These are phyloP conservation scores for Biscogniauxia sp. DNA, from an alignment of 2,329 filamentous ascomycete genomes.

Conservation along the genomic window DNA sequence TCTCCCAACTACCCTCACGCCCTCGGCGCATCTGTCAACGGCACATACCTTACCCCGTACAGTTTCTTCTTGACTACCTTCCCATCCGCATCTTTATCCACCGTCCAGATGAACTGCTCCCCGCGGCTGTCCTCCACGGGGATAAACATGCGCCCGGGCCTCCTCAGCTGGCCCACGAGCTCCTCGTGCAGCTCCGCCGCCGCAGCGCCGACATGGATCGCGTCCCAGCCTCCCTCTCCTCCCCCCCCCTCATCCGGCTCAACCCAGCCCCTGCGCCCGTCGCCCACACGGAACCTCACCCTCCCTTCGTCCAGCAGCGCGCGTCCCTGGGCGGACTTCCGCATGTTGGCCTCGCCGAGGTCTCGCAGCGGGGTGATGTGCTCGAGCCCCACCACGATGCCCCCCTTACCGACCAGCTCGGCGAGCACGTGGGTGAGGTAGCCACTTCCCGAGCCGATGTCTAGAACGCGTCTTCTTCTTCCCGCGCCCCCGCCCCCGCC, in stretches of 20 bases:
- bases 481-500: constrained; percentile 14
- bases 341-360: constrained; percentile 64
- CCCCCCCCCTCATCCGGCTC: constrained; percentile 34
- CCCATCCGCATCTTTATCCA: constrained; percentile 70
- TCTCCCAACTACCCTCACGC: not conserved
- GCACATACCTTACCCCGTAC: constrained; percentile 75
- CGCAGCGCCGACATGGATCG: constrained; percentile 91
- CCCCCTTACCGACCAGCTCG: constrained; percentile 61
- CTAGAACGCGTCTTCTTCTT: constrained; percentile 54
- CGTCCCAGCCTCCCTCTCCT: constrained; percentile 70
- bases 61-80: constrained; percentile 57
- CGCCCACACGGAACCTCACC: constrained; percentile 71
- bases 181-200: constrained; percentile 70
- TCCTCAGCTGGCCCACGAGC: constrained; percentile 73
- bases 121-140: constrained; percentile 59
- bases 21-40: constrained; percentile 66
- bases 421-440: constrained; percentile 89
- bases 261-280: constrained; percentile 67
- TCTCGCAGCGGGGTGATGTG: constrained; percentile 66
- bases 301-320: constrained; percentile 60
- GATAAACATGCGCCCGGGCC: constrained; percentile 79
- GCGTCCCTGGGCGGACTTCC: constrained; percentile 57
- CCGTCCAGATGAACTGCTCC: constrained; percentile 67
- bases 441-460: constrained; percentile 73
- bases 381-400: constrained; percentile 67